Base-by-base conservation (phyloP, 768 basidiomycete genomes). In the Filobasidium wieringae region DNA sequence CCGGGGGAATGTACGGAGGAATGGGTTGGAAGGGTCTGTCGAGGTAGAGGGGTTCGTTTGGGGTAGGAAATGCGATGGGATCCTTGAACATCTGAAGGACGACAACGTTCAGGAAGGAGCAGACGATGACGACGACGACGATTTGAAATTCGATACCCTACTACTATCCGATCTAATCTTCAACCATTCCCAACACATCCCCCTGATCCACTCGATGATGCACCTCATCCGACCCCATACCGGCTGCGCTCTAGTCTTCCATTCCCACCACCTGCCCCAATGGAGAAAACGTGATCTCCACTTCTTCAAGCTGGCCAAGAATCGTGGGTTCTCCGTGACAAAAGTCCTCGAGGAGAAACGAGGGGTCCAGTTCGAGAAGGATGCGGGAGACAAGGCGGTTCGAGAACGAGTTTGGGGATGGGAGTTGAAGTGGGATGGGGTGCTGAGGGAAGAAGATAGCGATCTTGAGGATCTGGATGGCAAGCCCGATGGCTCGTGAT, bases 151-250 rank as follows among this genome's bases (percentile, higher is more conserved):
- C 66, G 83, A 93, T 65, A 67, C 93, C 22, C 79, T 96, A 54
- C 83, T 97, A 60, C 78, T 96, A 56, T 92, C 89, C 1, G 92
- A 97, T 74, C 81, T 97, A 32, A 81, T 96, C 32, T 95, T 93
- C 74, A 95, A 92, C 65, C 91, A 93, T 65, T 90, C 90, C 0
- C 88, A 92, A 77, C 55, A 27, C 57, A 63, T 67, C 7, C 60
- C 59, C 11, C 64, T 32, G 56, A 43, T 8, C 55, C 43, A 4
- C 51, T 62, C 30, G 40, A 55, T 41, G 41, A 43, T 11, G 7
- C 52, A 8, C 66, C 64, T 59, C 31, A 59, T 62, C 31, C 29
- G 52, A 7, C 30, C 41, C 55, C 2, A 61, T 66, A 24, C 77
- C 79, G 55, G 55, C 4, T 76, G 75, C 51, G 74, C 89, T 0